These are phyloP conservation scores for Rhizopogon hawkerae DNA, from an alignment of 1,284 basidiomycete species.

Conservation along the genomic window DNA sequence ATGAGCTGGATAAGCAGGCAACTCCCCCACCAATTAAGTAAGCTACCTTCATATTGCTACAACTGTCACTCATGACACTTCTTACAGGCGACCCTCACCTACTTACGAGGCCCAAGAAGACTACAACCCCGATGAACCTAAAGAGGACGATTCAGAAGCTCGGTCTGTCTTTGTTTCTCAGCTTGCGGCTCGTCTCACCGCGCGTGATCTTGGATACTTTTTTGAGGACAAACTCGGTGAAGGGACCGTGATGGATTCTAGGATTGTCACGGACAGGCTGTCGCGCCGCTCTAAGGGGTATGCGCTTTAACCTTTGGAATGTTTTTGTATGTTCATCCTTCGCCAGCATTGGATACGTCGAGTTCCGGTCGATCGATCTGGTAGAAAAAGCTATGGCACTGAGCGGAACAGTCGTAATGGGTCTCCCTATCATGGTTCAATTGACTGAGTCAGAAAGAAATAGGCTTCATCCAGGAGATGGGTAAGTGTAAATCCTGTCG, in stretches of 20 bases:
- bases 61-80: constrained; percentile 9
- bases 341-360: constrained; percentile 87
- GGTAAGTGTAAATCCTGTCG: constrained; percentile 38
- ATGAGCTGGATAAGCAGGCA: constrained; percentile 23
- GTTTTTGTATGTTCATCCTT: constrained; percentile 10
- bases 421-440: constrained; percentile 93
- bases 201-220: constrained; percentile 94
- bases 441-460: constrained; percentile 95
- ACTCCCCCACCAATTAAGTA: constrained; percentile 36
- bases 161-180: constrained; percentile 98
- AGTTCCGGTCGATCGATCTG: constrained; percentile 83
- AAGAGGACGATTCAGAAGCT: constrained; percentile 86
- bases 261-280: constrained; percentile 90
- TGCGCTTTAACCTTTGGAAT: constrained; percentile 21
- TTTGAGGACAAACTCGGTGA: constrained; percentile 96
- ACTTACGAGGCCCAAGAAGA: constrained; percentile 62
- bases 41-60: constrained; percentile 18
- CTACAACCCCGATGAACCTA: constrained; percentile 67
- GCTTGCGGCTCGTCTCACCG: constrained; percentile 90
- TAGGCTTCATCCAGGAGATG: constrained; percentile 75
- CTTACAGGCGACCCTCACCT: constrained; percentile 57
- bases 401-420: constrained; percentile 94
- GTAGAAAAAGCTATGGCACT: constrained; percentile 87
- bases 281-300: constrained; percentile 95
- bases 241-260: constrained; percentile 86